Base-by-base conservation (phyloP, 2,329 filamentous ascomycete genomes). In the Endocalyx cinctus region DNA sequence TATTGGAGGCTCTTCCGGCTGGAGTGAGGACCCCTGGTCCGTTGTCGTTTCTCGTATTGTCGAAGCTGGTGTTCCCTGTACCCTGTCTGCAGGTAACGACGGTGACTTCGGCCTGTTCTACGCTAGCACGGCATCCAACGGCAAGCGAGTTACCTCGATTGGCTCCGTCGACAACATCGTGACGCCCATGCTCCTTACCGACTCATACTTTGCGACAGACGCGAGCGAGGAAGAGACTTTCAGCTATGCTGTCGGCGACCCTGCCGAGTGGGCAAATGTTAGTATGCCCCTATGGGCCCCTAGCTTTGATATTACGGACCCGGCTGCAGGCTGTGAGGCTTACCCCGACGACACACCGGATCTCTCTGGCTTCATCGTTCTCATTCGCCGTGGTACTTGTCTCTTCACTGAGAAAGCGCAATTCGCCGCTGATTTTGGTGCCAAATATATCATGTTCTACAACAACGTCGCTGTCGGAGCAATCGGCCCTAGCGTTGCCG, bases 361-460 rank as follows among this genome's bases (percentile, higher is more conserved):
- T 43, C 62, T 84, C 12, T 70, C 69, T 27, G 61, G 62, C 16
- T 62, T 71, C 31, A 70, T 84, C 23, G 76, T 79, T 4, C 67
- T 83, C 7, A 62, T 83, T 25, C 72, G 73, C 29, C 69, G 76
- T 16, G 77, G 77, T 30, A 67, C 58, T 7, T 82, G 78, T 52
- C 64, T 64, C 0, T 79, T 79, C 38, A 59, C 62, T 3, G 46
- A 64, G 10, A 81, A 82, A 59, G 67, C 67, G 2, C 48, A 59
- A 25, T 73, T 77, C 37, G 71, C 72, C 5, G 68, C 60, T 3
- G 65, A 62, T 6, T 64, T 65, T 30, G 79, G 79, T 10, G 79
- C 75, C 31, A 69, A 72, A 48, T 79, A 80, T 42, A 55, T 83
- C 34, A 56, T 83, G 43, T 61, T 79, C 46, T 82, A 81, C 57